Base-by-base conservation (phyloP, 164 flowering plant genomes). In the Vitis riparia region DNA sequence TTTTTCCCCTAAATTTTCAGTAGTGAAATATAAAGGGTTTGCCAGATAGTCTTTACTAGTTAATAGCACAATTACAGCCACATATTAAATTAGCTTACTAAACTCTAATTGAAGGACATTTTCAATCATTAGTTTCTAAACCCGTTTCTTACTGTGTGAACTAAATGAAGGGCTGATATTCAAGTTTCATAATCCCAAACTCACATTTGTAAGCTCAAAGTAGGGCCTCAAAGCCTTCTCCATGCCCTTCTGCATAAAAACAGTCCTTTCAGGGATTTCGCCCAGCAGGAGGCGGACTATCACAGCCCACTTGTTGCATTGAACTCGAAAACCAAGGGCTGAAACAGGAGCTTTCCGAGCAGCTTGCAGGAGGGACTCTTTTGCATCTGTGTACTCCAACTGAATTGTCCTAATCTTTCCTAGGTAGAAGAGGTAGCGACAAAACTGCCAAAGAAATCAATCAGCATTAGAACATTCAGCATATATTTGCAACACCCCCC, bases 191-290 rank as follows among this genome's bases (percentile, higher is more conserved):
- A 8, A 57, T n/a, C 1, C 12, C 11, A 19, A 8, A 85, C 97
- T 84, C 55, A 93, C 99, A 85, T 95, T 95, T 73, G 99, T 95
- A 63, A 92, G 92, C 76, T 94, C 99, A 79, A 94, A 94, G 81
- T 94, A 94, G 16, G 99, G 99, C 82, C 91, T 89, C 76, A 93
- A 80, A 70, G 96, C 92, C 74, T 84, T 87, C 80, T 89, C 93
- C 98, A 94, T 94, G 63, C 98, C 97, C 66, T 85, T 92, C 85
- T 94, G 99, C 94, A 90, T 84, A 59, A 95, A 95, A n/a, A 90
- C 86, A 17, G 96, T 92, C 71, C 99, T 83, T 81, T 95, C 99
- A 5, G 99, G 99, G 47, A 94, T 95, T 75, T 95, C 99, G 50
- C 99, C 98, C 16, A 95, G 81, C 58, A 92, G 80, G 19, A 95